Conservation (phyloP, 176 grass and related monocot genomes). For the Panicum miliaceum region DNA sequence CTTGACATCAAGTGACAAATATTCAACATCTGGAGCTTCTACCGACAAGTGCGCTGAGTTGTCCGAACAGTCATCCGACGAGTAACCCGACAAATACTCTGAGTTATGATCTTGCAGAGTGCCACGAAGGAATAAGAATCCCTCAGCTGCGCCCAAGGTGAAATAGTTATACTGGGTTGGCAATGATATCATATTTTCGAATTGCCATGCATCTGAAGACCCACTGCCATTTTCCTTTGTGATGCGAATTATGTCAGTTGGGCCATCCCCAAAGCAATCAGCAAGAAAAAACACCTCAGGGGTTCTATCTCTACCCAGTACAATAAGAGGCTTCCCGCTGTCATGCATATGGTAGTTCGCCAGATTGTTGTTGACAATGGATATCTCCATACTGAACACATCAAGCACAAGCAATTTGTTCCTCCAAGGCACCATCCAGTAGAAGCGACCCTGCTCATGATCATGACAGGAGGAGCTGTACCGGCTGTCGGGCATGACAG, state of each 20-base stretch:
- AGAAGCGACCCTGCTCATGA: constrained; percentile 14
- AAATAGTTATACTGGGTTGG: background rate
- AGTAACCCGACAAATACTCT: background rate
- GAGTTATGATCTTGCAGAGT: background rate
- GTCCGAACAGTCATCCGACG: background rate
- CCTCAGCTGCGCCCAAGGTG: background rate
- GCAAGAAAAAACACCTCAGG: background rate
- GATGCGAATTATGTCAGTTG: constrained; percentile 7
- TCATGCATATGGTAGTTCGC: background rate
- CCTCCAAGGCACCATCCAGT: background rate
- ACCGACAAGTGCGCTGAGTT: background rate
- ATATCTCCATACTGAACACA: background rate
- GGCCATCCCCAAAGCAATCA: background rate
- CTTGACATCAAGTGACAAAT: constrained; percentile 3
- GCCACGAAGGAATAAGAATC: constrained; percentile 24
- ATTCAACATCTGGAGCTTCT: constrained; percentile 14
- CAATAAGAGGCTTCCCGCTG: background rate
- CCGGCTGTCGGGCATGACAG: background rate
- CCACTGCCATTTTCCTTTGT: background rate
- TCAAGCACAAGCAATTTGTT: constrained; percentile 21
- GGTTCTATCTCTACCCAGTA: background rate
- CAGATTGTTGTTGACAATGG: background rate
- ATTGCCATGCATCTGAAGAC: background rate
- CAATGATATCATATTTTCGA: background rate
- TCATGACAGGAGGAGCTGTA: background rate